Conservation (phyloP, 495 filamentous ascomycete species). For the Xylaria nigripes region DNA sequence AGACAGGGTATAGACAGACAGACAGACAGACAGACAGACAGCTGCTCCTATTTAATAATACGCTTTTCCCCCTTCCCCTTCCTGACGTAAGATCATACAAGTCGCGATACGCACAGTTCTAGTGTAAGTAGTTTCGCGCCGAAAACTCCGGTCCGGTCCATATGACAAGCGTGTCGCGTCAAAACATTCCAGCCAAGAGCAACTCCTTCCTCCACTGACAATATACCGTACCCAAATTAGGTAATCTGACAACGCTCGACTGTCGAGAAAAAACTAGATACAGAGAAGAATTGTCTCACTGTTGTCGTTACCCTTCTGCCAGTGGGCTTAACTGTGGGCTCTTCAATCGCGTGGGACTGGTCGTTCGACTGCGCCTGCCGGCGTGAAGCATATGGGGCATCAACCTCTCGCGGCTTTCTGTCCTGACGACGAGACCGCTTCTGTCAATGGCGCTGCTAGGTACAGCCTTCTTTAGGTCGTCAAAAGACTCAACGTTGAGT, state of each 20-base stretch:
- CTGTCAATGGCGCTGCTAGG: constrained; percentile 57
- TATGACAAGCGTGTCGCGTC: constrained; percentile 5
- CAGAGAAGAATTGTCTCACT: constrained; percentile 1
- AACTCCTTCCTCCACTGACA: not conserved
- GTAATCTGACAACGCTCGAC: not conserved
- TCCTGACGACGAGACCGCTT: constrained; percentile 65
- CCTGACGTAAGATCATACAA: not conserved
- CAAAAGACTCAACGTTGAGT: constrained; percentile 54
- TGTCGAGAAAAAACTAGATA: constrained; percentile 18
- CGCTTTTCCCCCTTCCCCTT: too few species aligned
- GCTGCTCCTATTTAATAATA: too few species aligned
- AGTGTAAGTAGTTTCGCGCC: not conserved
- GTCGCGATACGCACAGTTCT: not conserved
- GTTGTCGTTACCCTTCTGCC: constrained; percentile 26
- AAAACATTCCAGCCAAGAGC: not conserved
- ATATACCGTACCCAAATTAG: constrained; percentile 8
- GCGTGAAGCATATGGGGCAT: constrained; percentile 41
- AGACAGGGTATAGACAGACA: not conserved
- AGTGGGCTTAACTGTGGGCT: constrained; percentile 52
- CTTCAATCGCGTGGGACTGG: constrained; percentile 56
- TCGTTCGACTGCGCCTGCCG: constrained; percentile 50
- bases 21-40: not conserved
- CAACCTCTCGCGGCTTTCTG: constrained; percentile 71
- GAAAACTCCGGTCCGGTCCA: constrained; percentile 12
- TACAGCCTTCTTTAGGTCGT: constrained; percentile 39